Evolutionary conservation across 192 early-diverging fungal genomes (phyloP).

Genomic region (Dispira parvispora): DNA sequence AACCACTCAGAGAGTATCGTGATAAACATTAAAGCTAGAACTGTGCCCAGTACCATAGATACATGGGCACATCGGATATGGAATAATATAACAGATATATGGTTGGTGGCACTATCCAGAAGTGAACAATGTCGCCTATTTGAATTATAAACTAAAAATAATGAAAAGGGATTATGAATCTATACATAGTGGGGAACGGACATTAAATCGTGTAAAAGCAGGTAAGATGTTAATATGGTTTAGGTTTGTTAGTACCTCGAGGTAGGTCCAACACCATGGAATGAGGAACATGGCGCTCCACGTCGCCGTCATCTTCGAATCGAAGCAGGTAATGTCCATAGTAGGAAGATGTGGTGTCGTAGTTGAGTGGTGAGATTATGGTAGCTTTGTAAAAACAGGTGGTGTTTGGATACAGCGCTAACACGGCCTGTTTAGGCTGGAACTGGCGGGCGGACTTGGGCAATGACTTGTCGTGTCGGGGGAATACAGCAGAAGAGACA

Average conservation of each 20-base stretch:
- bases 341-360: not conserved
- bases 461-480: not conserved
- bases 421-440: not conserved
- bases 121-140: too few relatives aligned
- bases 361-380: not conserved
- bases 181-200: too few relatives aligned
- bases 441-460: conserved; percentile 1
- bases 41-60: too few relatives aligned
- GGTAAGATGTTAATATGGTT: too few relatives aligned
- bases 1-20: too few relatives aligned
- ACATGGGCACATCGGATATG: too few relatives aligned
- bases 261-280: not conserved
- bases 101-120: too few relatives aligned
- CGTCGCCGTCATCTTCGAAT: conserved; percentile 1
- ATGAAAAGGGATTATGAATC: too few relatives aligned
- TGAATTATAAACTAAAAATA: too few relatives aligned
- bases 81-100: too few relatives aligned
- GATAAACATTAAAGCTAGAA: too few relatives aligned
- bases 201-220: too few relatives aligned
- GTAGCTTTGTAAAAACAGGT: conserved; percentile 6
- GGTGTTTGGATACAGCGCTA: conserved; percentile 5
- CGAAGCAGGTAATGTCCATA: not conserved
- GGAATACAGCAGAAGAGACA: not conserved
- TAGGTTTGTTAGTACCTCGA: not conserved
- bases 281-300: not conserved